phyloP scores from a whole-genome alignment of 148 eudicot species.

The Cornus kousa region DNA sequence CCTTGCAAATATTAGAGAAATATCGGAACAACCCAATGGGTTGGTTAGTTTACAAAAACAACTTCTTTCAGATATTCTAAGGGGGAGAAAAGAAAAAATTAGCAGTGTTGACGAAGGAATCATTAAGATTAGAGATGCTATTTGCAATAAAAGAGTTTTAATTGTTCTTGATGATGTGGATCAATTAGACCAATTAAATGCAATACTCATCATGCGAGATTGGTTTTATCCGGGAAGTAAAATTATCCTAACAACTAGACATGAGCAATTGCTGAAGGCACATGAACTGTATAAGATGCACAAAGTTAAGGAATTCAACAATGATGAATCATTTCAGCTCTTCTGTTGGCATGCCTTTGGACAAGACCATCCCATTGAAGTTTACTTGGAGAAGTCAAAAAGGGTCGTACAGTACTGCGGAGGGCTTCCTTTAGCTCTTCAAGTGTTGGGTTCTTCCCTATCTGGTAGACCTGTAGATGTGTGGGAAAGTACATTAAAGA shows the following conservation, averaged over 20 bases:
- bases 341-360: conserved; percentile 1
- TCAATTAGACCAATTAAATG: no score
- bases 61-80: no score
- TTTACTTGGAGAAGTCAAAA: no score
- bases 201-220: no score
- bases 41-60: no score
- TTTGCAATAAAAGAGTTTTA: neutral
- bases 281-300: neutral
- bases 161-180: no score
- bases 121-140: neutral
- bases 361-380: neutral
- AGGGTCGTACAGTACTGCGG: no score
- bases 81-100: neutral
- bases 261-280: neutral
- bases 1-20: neutral
- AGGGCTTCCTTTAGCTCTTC: neutral
- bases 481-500: neutral
- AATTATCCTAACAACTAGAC: no score
- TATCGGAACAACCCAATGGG: no score
- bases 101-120: no score
- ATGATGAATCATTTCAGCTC: neutral
- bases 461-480: neutral
- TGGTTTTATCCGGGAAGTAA: no score
- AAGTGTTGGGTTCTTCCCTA: conserved; percentile 1
- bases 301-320: neutral